These are phyloP conservation scores for Pterula multifida DNA, from an alignment of 1,284 basidiomycete genomes.

Conservation along the genomic window DNA sequence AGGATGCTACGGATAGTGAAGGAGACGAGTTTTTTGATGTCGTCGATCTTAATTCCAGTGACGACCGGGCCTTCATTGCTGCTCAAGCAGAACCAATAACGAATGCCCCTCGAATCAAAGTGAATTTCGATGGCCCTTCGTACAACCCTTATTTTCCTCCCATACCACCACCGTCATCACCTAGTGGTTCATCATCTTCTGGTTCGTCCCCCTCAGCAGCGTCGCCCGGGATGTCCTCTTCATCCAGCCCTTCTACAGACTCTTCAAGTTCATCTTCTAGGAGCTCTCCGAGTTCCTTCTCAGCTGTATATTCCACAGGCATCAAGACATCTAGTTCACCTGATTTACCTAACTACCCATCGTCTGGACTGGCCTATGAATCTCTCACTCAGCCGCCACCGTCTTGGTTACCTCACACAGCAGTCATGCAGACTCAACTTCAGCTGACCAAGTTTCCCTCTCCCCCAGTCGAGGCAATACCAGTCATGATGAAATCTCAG, in stretches of 20 bases:
- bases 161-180: slow-evolving; percentile 12
- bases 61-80: neutral
- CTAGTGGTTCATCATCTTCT: neutral
- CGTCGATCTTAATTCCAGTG: neutral
- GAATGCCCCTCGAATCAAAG: neutral
- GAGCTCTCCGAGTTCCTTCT: slow-evolving; percentile 12
- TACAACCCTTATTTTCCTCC: slow-evolving; percentile 30
- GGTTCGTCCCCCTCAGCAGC: slow-evolving; percentile 8
- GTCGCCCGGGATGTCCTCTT: slow-evolving; percentile 15
- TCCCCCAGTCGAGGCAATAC: neutral
- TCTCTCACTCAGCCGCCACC: neutral
- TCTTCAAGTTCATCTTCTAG: neutral
- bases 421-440: neutral
- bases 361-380: neutral
- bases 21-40: slow-evolving; percentile 9
- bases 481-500: neutral
- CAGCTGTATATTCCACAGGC: slow-evolving; percentile 13
- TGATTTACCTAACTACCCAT: slow-evolving; percentile 2
- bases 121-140: neutral
- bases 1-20: slow-evolving; percentile 14
- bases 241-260: slow-evolving; percentile 6
- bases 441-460: neutral
- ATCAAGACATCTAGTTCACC: slow-evolving; percentile 13
- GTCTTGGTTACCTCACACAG: neutral
- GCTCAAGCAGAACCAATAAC: neutral